A percentile compares a stretch with the other conserved stretches of the same genome.
phyloP scores from a whole-genome alignment of 129 eudicot genomes.

The Pseudognaphalium luteoalbum region DNA sequence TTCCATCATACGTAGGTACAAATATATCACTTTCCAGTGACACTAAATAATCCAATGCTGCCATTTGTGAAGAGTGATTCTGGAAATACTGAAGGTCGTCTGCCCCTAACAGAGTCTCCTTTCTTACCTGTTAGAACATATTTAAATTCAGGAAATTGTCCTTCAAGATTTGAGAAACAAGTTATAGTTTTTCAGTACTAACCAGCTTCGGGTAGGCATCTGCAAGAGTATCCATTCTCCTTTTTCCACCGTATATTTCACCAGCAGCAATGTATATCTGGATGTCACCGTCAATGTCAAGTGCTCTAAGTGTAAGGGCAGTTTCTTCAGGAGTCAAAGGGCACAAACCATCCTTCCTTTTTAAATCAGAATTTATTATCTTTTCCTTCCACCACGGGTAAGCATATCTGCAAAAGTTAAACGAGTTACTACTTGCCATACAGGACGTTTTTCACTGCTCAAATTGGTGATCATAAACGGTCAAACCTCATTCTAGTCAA shows the following conservation, averaged over 20 bases:
- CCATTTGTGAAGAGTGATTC: conserved; percentile 99
- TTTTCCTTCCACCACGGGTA: conserved; percentile 99
- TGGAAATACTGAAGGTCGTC: conserved; percentile 82
- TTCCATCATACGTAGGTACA: conserved; percentile 97
- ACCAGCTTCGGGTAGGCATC: conserved; percentile 90
- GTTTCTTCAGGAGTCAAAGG: conserved; percentile 99
- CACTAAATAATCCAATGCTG: conserved; percentile 94
- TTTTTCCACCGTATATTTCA: conserved; percentile 86
- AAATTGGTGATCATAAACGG: neutral
- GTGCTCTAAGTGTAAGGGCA: conserved; percentile 73
- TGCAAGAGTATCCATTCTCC: conserved; percentile 75
- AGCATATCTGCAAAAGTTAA: conserved; percentile 62
- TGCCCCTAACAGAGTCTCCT: conserved; percentile 83
- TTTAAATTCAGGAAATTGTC: neutral
- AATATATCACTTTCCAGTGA: conserved; percentile 94
- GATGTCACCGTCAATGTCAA: conserved; percentile 78
- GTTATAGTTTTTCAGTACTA: conserved; percentile 25
- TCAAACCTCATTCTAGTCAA: conserved; percentile 88
- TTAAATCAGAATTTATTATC: conserved; percentile 81
- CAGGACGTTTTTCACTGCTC: neutral
- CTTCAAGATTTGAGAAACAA: neutral
- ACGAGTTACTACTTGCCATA: conserved; percentile 18
- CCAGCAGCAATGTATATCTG: conserved; percentile 99
- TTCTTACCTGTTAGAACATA: conserved; percentile 67
- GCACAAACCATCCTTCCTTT: conserved; percentile 87